Conservation (phyloP, 73 alveolate genomes). For the Symbiodinium natans region DNA sequence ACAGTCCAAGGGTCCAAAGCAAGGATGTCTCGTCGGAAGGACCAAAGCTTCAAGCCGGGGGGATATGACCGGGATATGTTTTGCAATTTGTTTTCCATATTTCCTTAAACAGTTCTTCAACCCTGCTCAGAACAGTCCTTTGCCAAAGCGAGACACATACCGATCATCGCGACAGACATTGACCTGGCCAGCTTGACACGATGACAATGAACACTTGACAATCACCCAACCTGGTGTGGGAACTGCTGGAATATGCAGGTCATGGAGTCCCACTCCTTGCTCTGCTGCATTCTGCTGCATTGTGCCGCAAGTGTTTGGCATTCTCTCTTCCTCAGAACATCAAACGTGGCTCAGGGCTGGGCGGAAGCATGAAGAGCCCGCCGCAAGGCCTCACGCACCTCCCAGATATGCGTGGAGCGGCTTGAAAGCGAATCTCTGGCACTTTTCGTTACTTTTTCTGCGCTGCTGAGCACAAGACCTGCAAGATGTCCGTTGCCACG, state of each 20-base stretch:
- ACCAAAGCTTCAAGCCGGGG: no score
- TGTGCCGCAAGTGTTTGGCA: not conserved
- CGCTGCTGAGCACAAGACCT: no score
- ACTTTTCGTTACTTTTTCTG: no score
- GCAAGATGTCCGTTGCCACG: slow-evolving; percentile 23
- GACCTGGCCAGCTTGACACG: not conserved
- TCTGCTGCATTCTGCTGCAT: not conserved
- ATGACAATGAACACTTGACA: not conserved
- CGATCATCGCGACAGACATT: slow-evolving; percentile 74
- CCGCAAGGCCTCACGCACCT: slow-evolving; percentile 48
- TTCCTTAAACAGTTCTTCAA: no score
- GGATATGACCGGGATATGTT: no score
- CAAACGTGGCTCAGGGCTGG: not conserved
- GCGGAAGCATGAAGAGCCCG: not conserved
- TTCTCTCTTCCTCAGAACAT: not conserved
- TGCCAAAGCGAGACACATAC: slow-evolving; percentile 40
- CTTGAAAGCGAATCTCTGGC: not conserved
- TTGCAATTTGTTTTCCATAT: no score
- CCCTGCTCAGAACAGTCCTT: no score
- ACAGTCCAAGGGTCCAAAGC: no score
- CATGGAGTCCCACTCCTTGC: slow-evolving; percentile 84
- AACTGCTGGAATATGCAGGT: slow-evolving; percentile 73
- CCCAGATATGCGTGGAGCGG: not conserved
- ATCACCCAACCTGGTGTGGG: slow-evolving; percentile 41
- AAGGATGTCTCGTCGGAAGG: no score